Conservation (phyloP, 495 filamentous ascomycete genomes). For the Penicillium manginii region DNA sequence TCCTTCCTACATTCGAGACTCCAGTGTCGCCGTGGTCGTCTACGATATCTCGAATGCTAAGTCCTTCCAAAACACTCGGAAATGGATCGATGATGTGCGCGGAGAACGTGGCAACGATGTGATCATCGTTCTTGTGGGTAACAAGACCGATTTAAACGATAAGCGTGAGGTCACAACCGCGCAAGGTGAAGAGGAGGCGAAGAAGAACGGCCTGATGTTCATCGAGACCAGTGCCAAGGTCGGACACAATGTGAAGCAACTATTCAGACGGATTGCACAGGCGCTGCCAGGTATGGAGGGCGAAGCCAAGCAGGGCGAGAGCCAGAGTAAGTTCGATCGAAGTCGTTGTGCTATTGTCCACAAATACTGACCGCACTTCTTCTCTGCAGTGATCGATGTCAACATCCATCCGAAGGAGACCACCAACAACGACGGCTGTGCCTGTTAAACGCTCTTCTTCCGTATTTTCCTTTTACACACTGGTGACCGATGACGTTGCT, state of each 20-base stretch:
- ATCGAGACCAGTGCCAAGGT: slow-evolving; percentile 98
- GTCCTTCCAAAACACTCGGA: slow-evolving; percentile 95
- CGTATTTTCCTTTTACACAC: slow-evolving; percentile 16
- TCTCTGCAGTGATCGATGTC: slow-evolving; percentile 82
- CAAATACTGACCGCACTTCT: slow-evolving; percentile 21
- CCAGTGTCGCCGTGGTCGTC: slow-evolving; percentile 93
- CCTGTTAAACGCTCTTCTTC: slow-evolving; percentile 59
- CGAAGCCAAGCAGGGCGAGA: slow-evolving; percentile 65
- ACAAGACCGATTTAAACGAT: slow-evolving; percentile 98
- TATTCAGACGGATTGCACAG: slow-evolving; percentile 97
- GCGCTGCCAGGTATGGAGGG: slow-evolving; percentile 98
- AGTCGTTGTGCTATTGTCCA: background rate
- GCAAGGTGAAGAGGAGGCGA: slow-evolving; percentile 98
- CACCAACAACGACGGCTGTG: slow-evolving; percentile 76
- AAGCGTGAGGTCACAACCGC: slow-evolving; percentile 93
- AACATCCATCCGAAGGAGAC: slow-evolving; percentile 78
- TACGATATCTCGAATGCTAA: slow-evolving; percentile 98
- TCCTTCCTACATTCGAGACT: slow-evolving; percentile 97
- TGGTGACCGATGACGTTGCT: slow-evolving; percentile 36
- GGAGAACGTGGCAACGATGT: slow-evolving; percentile 97
- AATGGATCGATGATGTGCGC: slow-evolving; percentile 99
- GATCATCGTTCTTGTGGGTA: slow-evolving; percentile 96
- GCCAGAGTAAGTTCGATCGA: slow-evolving; percentile 58
- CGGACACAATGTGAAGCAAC: slow-evolving; percentile 94
- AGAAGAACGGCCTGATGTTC: slow-evolving; percentile 95